A percentile compares a stretch with the other conserved stretches of the same genome.
phyloP scores from a whole-genome alignment of 495 filamentous ascomycete species.

The Podospora tetraspora region DNA sequence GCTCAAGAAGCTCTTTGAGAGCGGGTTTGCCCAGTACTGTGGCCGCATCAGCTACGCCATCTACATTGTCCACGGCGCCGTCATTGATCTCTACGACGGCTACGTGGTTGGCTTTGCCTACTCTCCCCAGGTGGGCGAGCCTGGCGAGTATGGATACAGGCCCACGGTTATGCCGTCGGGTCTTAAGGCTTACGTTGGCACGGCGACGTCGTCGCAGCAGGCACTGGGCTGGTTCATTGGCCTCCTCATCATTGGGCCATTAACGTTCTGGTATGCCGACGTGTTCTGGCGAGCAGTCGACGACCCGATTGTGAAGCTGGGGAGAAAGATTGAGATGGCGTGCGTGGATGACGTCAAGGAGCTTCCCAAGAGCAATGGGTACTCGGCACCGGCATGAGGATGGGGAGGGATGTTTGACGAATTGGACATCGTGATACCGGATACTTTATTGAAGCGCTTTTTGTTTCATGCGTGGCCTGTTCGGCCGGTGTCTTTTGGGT shows the following conservation, averaged over 20 bases:
- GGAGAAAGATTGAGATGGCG: slow-evolving; percentile 47
- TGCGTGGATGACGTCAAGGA: slow-evolving; percentile 27
- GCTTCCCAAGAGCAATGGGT: slow-evolving; percentile 20
- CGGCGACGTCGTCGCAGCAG: slow-evolving; percentile 45
- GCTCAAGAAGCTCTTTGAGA: slow-evolving; percentile 51
- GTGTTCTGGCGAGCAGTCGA: slow-evolving; percentile 56
- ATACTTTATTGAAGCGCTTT: neutral
- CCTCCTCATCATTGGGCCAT: slow-evolving; percentile 44
- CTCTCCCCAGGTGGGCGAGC: slow-evolving; percentile 20
- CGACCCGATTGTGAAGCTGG: slow-evolving; percentile 52
- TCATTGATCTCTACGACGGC: slow-evolving; percentile 47
- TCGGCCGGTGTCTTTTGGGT: neutral
- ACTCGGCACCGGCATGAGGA: slow-evolving; percentile 22
- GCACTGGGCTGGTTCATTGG: slow-evolving; percentile 48
- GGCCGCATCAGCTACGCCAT: slow-evolving; percentile 58
- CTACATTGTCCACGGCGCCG: slow-evolving; percentile 57
- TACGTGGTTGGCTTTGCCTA: slow-evolving; percentile 34
- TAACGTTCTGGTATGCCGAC: slow-evolving; percentile 55
- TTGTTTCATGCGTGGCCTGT: neutral
- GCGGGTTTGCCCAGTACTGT: slow-evolving; percentile 54
- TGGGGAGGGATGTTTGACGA: neutral
- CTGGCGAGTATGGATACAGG: slow-evolving; percentile 24
- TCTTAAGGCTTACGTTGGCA: slow-evolving; percentile 51
- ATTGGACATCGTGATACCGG: neutral
- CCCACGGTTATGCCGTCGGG: slow-evolving; percentile 24